These are phyloP conservation scores for Colletotrichum euphorbiae DNA, from an alignment of 2,329 filamentous ascomycete genomes.

Conservation along the genomic window DNA sequence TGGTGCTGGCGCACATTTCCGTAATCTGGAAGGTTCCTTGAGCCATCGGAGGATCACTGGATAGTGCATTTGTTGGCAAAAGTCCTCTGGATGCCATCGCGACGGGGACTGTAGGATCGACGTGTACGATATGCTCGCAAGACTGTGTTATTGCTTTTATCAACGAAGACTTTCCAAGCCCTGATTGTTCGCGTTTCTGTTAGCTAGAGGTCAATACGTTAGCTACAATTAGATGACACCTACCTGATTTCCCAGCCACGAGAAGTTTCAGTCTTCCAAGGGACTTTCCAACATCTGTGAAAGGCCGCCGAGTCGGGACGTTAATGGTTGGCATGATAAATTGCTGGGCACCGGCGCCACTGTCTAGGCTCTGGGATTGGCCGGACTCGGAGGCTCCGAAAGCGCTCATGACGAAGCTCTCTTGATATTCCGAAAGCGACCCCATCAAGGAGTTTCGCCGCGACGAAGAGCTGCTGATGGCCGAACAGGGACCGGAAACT, in stretches of 20 bases:
- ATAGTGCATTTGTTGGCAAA: slow-evolving; percentile 6
- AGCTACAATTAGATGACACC: slow-evolving; percentile 21
- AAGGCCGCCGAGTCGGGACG: slow-evolving; percentile 89
- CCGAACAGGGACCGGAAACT: slow-evolving; percentile 54
- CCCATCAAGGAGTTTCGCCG: slow-evolving; percentile 62
- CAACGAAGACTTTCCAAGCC: slow-evolving; percentile 88
- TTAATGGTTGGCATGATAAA: slow-evolving; percentile 98
- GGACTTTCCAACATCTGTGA: slow-evolving; percentile 85
- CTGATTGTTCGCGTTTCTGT: slow-evolving; percentile 55
- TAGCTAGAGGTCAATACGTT: slow-evolving; percentile 39
- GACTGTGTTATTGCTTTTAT: slow-evolving; percentile 88
- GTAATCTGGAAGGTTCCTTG: slow-evolving; percentile 55
- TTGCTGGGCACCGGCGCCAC: slow-evolving; percentile 70
- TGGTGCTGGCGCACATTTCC: slow-evolving; percentile 83
- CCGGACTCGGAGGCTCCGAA: slow-evolving; percentile 34
- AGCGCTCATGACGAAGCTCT: slow-evolving; percentile 45
- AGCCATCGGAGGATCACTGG: slow-evolving; percentile 3
- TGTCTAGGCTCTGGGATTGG: slow-evolving; percentile 49
- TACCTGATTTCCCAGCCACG: slow-evolving; percentile 82
- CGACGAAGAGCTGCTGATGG: slow-evolving; percentile 63
- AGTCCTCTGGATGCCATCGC: slow-evolving; percentile 24
- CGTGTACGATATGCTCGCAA: slow-evolving; percentile 93
- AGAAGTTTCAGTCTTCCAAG: slow-evolving; percentile 92
- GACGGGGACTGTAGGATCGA: slow-evolving; percentile 70
- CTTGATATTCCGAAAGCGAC: slow-evolving; percentile 57